A percentile compares a stretch with the other conserved stretches of the same genome.
These are phyloP conservation scores for Yarrowia deformans DNA, from an alignment of 805 yeast genomes.

Conservation along the genomic window DNA sequence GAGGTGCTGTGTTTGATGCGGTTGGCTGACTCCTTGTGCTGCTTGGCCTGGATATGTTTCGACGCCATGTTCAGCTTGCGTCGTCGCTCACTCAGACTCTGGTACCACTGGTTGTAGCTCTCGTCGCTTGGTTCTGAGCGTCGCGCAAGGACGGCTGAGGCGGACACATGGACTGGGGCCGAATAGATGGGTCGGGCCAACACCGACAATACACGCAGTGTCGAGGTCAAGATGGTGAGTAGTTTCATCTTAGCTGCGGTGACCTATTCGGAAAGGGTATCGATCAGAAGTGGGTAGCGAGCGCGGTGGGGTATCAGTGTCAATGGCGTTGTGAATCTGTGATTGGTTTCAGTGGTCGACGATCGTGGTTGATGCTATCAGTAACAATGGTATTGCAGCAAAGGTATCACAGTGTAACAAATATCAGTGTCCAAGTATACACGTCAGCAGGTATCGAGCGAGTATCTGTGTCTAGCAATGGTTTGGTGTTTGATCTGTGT, in stretches of 20 bases:
- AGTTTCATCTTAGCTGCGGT: neutral
- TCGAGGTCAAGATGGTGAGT: neutral
- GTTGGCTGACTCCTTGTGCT: slow-evolving; percentile 52
- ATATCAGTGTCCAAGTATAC: neutral
- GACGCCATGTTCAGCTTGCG: slow-evolving; percentile 53
- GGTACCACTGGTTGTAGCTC: slow-evolving; percentile 35
- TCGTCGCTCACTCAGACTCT: slow-evolving; percentile 25
- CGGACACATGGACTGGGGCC: neutral
- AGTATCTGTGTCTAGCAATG: neutral
- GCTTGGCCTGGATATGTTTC: slow-evolving; percentile 67
- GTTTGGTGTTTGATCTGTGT: neutral
- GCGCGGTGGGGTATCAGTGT: too few relatives aligned
- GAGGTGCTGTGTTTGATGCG: slow-evolving; percentile 31
- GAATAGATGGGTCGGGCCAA: slow-evolving; percentile 4
- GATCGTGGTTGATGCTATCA: neutral
- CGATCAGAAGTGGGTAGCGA: neutral
- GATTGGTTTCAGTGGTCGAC: too few relatives aligned
- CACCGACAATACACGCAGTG: neutral
- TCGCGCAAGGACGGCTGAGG: neutral
- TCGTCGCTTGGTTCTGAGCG: slow-evolving; percentile 14
- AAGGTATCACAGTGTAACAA: neutral
- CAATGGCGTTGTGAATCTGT: too few relatives aligned
- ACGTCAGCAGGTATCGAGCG: slow-evolving; percentile 5
- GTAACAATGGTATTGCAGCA: too few relatives aligned
- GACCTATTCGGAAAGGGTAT: neutral